phyloP scores from a whole-genome alignment of 352 stramenopile genomes.

The Globisporangium ultimum region DNA sequence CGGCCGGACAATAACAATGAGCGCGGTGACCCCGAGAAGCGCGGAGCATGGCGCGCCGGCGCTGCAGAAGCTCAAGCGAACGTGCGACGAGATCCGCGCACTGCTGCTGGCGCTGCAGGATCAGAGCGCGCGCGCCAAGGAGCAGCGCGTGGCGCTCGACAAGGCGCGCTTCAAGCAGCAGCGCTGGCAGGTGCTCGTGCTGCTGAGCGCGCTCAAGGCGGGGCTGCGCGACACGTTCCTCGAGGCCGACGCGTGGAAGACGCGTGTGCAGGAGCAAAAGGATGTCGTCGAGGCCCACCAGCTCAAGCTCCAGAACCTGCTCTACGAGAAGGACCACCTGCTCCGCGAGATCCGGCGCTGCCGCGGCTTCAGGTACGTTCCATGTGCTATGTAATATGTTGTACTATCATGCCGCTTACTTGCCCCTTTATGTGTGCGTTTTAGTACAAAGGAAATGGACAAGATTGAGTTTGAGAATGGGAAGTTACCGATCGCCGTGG shows the following conservation, averaged over 20 bases:
- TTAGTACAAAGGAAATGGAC: constrained; percentile 74
- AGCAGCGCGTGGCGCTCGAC: constrained; percentile 19
- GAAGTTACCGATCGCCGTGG: constrained; percentile 48
- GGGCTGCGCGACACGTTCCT: constrained; percentile 66
- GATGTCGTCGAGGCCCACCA: constrained; percentile 70
- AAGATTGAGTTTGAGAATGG: constrained; percentile 67
- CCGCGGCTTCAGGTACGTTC: constrained; percentile 42
- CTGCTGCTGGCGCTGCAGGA: constrained; percentile 38
- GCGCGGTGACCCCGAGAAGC: constrained; percentile 5
- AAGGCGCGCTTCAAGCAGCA: constrained; percentile 43
- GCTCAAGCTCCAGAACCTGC: constrained; percentile 73
- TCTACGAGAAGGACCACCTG: constrained; percentile 84
- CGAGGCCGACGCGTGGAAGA: constrained; percentile 56
- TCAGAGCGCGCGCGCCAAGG: constrained; percentile 19
- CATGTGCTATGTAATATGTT: background rate
- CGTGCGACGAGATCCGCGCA: constrained; percentile 40
- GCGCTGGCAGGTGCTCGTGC: constrained; percentile 53
- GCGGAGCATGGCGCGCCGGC: constrained; percentile 12
- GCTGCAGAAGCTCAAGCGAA: constrained; percentile 51
- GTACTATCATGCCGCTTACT: too few relatives aligned
- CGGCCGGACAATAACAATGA: background rate
- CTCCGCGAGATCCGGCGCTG: constrained; percentile 75
- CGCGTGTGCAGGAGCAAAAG: constrained; percentile 71
- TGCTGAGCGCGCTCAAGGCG: constrained; percentile 53
- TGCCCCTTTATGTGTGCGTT: background rate